phyloP scores from a whole-genome alignment of 2,329 filamentous ascomycete genomes.

The Didymellaceae sp. region DNA sequence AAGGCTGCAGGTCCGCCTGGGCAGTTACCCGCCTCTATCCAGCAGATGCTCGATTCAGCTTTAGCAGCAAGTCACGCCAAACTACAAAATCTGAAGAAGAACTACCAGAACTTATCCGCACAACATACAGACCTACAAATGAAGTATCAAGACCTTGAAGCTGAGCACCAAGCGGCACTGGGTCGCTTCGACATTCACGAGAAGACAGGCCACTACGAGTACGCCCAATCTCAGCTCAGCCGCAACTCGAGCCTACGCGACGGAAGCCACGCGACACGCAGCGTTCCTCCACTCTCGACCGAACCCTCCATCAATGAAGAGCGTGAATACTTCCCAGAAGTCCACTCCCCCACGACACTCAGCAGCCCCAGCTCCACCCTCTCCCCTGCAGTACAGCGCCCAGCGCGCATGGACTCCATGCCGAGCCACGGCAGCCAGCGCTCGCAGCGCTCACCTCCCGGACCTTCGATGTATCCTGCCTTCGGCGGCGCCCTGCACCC shows the following conservation, averaged over 20 bases:
- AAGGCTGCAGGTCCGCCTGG: slow-evolving; percentile 36
- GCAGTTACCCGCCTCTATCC: slow-evolving; percentile 49
- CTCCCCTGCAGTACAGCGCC: slow-evolving; percentile 27
- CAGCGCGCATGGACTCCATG: slow-evolving; percentile 40
- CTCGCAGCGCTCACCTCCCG: slow-evolving; percentile 26
- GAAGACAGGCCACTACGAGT: slow-evolving; percentile 24
- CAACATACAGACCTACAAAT: slow-evolving; percentile 59
- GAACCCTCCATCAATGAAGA: slow-evolving; percentile 29
- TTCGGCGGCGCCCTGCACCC: slow-evolving; percentile 34
- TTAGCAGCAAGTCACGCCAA: slow-evolving; percentile 56
- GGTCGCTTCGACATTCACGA: slow-evolving; percentile 34
- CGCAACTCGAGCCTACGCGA: slow-evolving; percentile 39
- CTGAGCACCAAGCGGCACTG: slow-evolving; percentile 37
- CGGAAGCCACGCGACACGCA: slow-evolving; percentile 28
- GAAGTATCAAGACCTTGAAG: slow-evolving; percentile 51
- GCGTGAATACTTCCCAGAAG: slow-evolving; percentile 39
- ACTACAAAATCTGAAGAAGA: slow-evolving; percentile 58
- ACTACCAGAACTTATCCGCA: slow-evolving; percentile 58
- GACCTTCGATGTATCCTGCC: slow-evolving; percentile 30
- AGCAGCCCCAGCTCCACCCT: slow-evolving; percentile 28
- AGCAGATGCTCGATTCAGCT: slow-evolving; percentile 57
- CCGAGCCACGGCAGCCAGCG: slow-evolving; percentile 26
- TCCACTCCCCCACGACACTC: slow-evolving; percentile 37
- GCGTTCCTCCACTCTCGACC: slow-evolving; percentile 34
- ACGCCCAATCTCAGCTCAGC: slow-evolving; percentile 27